Base-by-base conservation (phyloP, 2,329 filamentous ascomycete species). In the Pseudogymnoascus sp. region DNA sequence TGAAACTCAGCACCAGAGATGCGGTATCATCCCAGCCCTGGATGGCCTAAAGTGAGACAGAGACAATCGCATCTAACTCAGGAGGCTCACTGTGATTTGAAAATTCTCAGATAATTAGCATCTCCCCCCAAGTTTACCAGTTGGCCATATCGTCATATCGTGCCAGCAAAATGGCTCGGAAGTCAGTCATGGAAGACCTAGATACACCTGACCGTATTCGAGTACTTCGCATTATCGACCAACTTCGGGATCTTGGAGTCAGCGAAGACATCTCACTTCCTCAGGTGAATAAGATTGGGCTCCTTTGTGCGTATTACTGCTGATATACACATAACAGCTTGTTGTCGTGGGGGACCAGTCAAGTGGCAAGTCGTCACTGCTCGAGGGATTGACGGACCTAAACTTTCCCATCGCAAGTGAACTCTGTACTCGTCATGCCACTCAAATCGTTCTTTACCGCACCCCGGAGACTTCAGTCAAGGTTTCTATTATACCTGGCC, bases 351-450 rank as follows among this genome's bases (percentile, higher is more conserved):
- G 77, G 12, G 77, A 78, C 62, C 74, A 78, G 63, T 76, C 71
- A 0, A 72, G 70, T 60, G 76, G 77, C 3, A 75, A 71, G 68
- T 71, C 62, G 28, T 77, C 69, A 19, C 61, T 72, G 26, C 62
- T 75, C 33, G 66, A 76, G 68, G 65, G 70, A 61, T 11, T 75
- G 46, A 77, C 73, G 1, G 68, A 68, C 3, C 64, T 78, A 8
- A 72, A 72, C 2, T 77, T 79, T 64, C 77, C 77, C 26, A 72
- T 71, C 10, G 69, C 72, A 31, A 69, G 69, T 24, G 74, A 73
- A 1, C 68, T 78, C 4, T 79, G 77, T 59, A 80, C 78, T 10
- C 68, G 75, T 3, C 78, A 77, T 66, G 75, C 77, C 3, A 79
- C 77, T 0, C 71, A 79, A 64, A 78, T 81, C 38, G 75, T 75